These are phyloP conservation scores for Picocystis sp. DNA, from an alignment of 163 green algal species.

Conservation along the genomic window DNA sequence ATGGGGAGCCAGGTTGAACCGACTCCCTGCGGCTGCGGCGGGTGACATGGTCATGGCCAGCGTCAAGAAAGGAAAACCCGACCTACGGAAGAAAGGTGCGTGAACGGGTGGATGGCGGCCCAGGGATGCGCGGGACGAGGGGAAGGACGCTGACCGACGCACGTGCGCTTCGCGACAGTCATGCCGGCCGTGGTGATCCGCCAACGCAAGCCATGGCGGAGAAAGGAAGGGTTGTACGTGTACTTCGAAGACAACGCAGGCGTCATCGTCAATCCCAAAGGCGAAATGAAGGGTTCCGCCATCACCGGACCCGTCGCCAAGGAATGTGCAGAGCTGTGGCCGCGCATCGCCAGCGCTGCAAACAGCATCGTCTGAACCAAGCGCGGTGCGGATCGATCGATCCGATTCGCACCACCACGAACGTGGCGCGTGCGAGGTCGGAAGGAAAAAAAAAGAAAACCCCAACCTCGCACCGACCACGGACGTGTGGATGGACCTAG, in stretches of 20 bases:
- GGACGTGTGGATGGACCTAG: no score
- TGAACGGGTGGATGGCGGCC: not conserved
- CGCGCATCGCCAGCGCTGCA: conserved; percentile 88
- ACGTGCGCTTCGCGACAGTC: conserved; percentile 48
- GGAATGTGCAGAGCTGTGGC: conserved; percentile 99
- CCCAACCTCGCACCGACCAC: no score
- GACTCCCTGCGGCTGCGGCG: conserved; percentile 63
- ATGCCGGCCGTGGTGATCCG: conserved; percentile 91
- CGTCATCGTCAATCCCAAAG: conserved; percentile 99
- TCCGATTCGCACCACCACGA: no score
- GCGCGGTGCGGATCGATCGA: not conserved
- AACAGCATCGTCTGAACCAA: conserved; percentile 80
- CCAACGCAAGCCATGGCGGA: conserved; percentile 93
- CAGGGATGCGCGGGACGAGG: no score
- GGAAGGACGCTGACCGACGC: not conserved
- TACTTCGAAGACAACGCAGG: conserved; percentile 99
- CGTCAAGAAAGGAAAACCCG: conserved; percentile 99
- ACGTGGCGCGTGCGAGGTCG: no score
- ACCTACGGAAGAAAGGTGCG: conserved; percentile 97
- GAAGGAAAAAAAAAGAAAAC: no score
- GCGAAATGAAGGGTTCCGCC: conserved; percentile 99
- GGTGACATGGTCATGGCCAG: conserved; percentile 98
- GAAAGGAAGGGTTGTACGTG: conserved; percentile 96
- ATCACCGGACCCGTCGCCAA: conserved; percentile 98
- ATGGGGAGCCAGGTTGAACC: conserved; percentile 88